These are phyloP conservation scores for Pulicaria dysenterica DNA, from an alignment of 129 eudicot species.

Conservation along the genomic window DNA sequence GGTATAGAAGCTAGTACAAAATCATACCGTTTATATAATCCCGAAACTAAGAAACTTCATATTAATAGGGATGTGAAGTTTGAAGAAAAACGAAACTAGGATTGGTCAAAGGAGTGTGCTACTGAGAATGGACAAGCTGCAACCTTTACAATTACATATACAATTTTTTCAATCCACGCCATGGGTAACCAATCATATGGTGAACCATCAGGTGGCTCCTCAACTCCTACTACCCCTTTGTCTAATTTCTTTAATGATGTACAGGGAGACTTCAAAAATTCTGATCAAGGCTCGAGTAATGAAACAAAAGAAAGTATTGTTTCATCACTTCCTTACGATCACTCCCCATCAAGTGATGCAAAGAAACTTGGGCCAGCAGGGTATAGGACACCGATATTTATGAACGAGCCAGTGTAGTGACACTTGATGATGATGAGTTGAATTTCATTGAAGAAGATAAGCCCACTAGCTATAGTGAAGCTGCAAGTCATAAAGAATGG, in stretches of 20 bases:
- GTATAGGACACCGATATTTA: neutral
- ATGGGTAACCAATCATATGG: too few relatives aligned
- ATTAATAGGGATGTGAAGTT: neutral
- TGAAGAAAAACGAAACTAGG: too few relatives aligned
- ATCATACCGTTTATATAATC: neutral
- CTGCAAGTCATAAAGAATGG: neutral
- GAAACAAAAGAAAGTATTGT: neutral
- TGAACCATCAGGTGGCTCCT: too few relatives aligned
- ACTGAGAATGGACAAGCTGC: neutral
- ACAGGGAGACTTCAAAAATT: too few relatives aligned
- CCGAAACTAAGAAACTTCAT: neutral
- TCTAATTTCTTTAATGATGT: too few relatives aligned
- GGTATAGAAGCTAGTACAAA: neutral
- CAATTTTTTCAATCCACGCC: too few relatives aligned
- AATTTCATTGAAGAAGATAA: neutral
- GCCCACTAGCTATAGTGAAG: too few relatives aligned
- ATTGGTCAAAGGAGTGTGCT: neutral
- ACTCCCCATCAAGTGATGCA: neutral
- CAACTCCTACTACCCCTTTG: too few relatives aligned
- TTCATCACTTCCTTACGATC: neutral
- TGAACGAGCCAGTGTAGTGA: neutral
- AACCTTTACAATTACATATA: too few relatives aligned
- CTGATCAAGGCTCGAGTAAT: too few relatives aligned
- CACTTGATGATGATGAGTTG: neutral
- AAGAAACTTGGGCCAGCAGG: neutral